Base-by-base conservation (phyloP, 1,139 yeast species). In the Kodamaea sp. region DNA sequence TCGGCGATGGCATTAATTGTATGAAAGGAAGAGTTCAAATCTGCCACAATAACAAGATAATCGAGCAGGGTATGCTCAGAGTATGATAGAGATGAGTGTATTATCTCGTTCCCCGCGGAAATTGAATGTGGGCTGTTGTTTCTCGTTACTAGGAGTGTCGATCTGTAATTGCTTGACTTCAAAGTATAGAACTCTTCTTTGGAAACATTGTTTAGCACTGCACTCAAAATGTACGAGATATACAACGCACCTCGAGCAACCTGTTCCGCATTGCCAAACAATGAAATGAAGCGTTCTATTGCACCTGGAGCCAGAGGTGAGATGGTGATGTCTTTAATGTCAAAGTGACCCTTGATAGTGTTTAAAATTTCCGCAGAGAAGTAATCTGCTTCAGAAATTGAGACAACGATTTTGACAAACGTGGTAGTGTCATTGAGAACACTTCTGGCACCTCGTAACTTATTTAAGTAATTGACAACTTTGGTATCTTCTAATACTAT, bases 131-230 rank as follows among this genome's bases (percentile, higher is more conserved):
- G 13, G 18, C 11, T 18, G 21, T 6, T 18, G 21, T 18, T 18
- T 6, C 21, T 6, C 9, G 8, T 6, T 9, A 9, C 6, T 18
- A 18, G 6, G 21, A 18, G 21, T 18, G 21, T 19, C 28, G 18
- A 16, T 11, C 18, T 15, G 37, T 60, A 66, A 37, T 53, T 56
- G 7, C 50, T 34, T 1, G 72, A 63, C 34, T 66, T 66, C 27
- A 69, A 53, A 0, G 67, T 63, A 34, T 49, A 52, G 8, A 38
- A 24, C 26, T 53, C 57, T 13, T 36, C 32, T 11, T 47, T 37
- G 15, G 46, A 32, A 19, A 57, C 32, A 31, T 58, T 57, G 43
- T 65, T 63, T 20, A 63, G 32, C 22, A 49, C 49, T 2, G 57
- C 58, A 28, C 43, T 46, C 15, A 58, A 33, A 1, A 52, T 22